Conservation (phyloP, 2,329 filamentous ascomycete species). For the Emericellopsis cladophorae region DNA sequence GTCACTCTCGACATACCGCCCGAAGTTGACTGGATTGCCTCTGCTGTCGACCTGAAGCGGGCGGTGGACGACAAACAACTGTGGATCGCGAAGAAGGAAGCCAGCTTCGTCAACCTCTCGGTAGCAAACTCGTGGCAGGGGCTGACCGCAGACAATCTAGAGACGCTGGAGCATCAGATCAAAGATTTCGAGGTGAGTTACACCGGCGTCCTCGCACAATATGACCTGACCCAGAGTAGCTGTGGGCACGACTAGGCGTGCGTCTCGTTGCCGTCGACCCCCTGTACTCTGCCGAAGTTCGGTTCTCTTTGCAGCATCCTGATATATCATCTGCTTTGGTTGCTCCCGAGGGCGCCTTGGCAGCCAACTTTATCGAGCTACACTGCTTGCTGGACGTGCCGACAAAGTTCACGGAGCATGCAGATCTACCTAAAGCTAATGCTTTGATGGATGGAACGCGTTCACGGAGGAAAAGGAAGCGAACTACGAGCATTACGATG, state of each 20-base stretch:
- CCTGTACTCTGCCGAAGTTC: conserved; percentile 7
- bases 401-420: not conserved
- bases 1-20: conserved; percentile 13
- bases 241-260: conserved; percentile 18
- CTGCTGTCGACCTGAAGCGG: conserved; percentile 10
- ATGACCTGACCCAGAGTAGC: conserved; percentile 6
- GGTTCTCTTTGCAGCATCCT: conserved; percentile 23
- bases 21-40: conserved; percentile 4
- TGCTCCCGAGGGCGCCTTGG: conserved; percentile 12
- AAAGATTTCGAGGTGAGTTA: not conserved
- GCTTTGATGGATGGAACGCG: not conserved
- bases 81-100: conserved; percentile 18
- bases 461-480: not conserved
- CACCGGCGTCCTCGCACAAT: not conserved
- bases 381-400: conserved; percentile 12
- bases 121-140: conserved; percentile 9
- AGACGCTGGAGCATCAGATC: conserved; percentile 11
- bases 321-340: conserved; percentile 16
- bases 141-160: conserved; percentile 8
- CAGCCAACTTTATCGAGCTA: conserved; percentile 13
- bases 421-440: not conserved
- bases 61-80: conserved; percentile 10
- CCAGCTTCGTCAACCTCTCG: conserved; percentile 15
- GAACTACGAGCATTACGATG: not conserved
- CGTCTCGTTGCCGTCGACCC: conserved; percentile 7